Base-by-base conservation (phyloP, 2,329 filamentous ascomycete species). In the Phialemonium atrogriseum region DNA sequence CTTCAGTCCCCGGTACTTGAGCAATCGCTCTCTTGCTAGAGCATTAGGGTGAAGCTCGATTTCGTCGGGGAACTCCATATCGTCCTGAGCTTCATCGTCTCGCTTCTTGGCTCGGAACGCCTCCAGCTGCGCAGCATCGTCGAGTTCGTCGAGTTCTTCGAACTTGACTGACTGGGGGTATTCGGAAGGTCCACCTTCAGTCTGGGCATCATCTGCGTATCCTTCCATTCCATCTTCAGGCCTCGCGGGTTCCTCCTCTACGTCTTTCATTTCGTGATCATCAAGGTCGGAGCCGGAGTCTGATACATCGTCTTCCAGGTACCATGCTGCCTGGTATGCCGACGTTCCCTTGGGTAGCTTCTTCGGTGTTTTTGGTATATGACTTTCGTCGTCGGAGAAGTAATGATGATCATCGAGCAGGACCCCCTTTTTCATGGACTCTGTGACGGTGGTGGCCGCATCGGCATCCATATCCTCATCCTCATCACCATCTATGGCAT, bases 321-420 rank as follows among this genome's bases (percentile, higher is more conserved):
- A 95, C 91, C 91, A 98, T 8, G 89, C 88, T 14, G 88, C 74
- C 59, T 98, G 91, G 57, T 95, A 96, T 34, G 80, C 77, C 23
- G 91, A 96, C 3, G 91, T 98, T 41, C 91, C 91, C 56, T 80
- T 84, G 1, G 91, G 91, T 14, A 98, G 60, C 40, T 77, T 76
- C 58, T 80, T 91, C 6, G 84, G 84, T 19, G 63, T 60, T 21
- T 68, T 59, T 12, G 76, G 63, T 12, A 70, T 63, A 32, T 77
- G 66, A 24, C 71, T 67, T 5, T 68, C 64, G 32, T 91, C 86
- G 25, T 96, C 89, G 0, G 88, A 88, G 52, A 96, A 98, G 57
- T 98, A 98, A 54, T 96, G 89, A 55, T 98, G 89, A 44, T 96
- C 89, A 45, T 98, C 91, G 8, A 98, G 68, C 24, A 98, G 64